Conservation (phyloP, 2,329 filamentous ascomycete species). For the Cadophora sp. region DNA sequence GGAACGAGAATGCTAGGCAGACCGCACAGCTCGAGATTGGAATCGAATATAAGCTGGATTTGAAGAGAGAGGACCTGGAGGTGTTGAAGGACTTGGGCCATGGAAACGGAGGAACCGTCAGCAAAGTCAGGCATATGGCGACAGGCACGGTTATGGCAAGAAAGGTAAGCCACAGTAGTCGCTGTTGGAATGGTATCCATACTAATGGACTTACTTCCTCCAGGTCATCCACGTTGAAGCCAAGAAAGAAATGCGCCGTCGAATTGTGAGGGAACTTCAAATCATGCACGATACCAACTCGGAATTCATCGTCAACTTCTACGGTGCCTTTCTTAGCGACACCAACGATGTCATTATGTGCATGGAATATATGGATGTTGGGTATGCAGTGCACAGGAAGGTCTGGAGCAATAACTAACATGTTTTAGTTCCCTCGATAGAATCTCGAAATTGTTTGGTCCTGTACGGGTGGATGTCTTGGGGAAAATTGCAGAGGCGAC, state of each 20-base stretch:
- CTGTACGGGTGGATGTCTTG: constrained; percentile 92
- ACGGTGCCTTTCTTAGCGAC: constrained; percentile 95
- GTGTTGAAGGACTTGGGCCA: constrained; percentile 93
- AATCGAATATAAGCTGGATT: constrained; percentile 93
- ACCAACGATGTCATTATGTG: constrained; percentile 99
- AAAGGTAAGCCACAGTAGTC: constrained; percentile 69
- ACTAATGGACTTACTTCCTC: constrained; percentile 1
- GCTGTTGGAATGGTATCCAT: not conserved
- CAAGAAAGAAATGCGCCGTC: constrained; percentile 95
- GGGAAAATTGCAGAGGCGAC: constrained; percentile 98
- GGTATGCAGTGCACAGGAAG: constrained; percentile 65
- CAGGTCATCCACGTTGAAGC: constrained; percentile 98
- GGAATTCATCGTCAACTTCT: constrained; percentile 96
- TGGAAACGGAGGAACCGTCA: constrained; percentile 97
- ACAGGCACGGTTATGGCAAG: constrained; percentile 97
- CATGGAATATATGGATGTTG: constrained; percentile 99
- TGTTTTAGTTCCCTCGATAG: constrained; percentile 80
- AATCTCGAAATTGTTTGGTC: constrained; percentile 93
- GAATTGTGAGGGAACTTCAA: constrained; percentile 95
- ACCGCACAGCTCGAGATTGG: constrained; percentile 87
- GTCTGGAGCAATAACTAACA: constrained; percentile 36
- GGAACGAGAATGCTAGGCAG: constrained; percentile 61
- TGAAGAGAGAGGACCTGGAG: constrained; percentile 90
- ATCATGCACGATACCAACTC: constrained; percentile 99
- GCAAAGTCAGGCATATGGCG: constrained; percentile 94